phyloP scores from a whole-genome alignment of 148 eudicot species.

The Rhododendron williamsianum region DNA sequence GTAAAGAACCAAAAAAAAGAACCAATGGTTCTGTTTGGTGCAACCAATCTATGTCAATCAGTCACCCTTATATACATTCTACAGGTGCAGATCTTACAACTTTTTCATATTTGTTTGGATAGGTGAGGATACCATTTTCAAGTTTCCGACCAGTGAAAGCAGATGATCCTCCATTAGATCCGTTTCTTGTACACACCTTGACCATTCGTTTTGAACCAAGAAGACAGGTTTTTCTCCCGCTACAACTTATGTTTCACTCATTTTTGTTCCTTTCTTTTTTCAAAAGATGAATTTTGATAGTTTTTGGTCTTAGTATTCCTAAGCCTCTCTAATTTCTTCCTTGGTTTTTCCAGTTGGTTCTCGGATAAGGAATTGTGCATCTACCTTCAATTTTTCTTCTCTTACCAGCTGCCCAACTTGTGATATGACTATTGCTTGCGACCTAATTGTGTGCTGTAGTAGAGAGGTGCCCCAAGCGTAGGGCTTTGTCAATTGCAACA shows the following conservation, averaged over 20 bases:
- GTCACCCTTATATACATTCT: slow-evolving; percentile 11
- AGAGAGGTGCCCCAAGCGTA: no score
- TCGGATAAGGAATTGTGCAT: not conserved
- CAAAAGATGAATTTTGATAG: not conserved
- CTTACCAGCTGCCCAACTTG: not conserved
- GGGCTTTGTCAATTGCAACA: no score
- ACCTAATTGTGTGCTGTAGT: no score
- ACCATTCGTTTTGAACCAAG: slow-evolving; percentile 90
- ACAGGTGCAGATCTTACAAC: slow-evolving; percentile 35
- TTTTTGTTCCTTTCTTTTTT: not conserved
- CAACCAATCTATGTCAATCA: not conserved
- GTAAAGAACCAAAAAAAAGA: not conserved
- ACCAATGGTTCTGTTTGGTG: not conserved
- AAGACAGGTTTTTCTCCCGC: slow-evolving; percentile 53
- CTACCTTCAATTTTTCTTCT: not conserved
- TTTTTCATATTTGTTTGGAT: slow-evolving; percentile 22
- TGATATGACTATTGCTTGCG: not conserved
- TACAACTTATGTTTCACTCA: not conserved
- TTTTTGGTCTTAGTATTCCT: not conserved
- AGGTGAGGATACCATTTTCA: slow-evolving; percentile 94
- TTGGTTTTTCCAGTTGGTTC: not conserved
- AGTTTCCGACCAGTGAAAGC: slow-evolving; percentile 84
- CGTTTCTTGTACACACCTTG: slow-evolving; percentile 91
- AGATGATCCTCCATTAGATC: slow-evolving; percentile 87
- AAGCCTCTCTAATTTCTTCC: not conserved